Evolutionary conservation across 2,329 filamentous ascomycete species (phyloP), one percentile per base, ranked within the genome.

Genomic region (Xylariales sp.): DNA sequence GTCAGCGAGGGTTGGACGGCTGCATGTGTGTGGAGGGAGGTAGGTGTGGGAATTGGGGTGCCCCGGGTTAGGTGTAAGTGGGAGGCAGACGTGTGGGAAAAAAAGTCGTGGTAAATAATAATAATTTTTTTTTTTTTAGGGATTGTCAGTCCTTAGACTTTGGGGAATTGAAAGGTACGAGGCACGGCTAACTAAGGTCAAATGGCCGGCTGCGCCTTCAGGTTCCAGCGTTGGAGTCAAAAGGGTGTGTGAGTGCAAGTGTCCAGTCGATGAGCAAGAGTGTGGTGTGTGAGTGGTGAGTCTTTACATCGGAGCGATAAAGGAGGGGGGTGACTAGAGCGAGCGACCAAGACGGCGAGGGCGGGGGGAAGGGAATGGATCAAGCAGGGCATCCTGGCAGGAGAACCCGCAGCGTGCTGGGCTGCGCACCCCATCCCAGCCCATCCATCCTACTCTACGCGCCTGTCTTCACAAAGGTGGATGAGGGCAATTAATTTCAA

Each of bases 131-230:
- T 33, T 39, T 39, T 39, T 39, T 32, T 39, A n/a, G n/a, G n/a
- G n/a, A n/a, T n/a, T n/a, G n/a, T n/a, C 8, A 29, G 25, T 10
- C 15, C 14, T 17, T 24, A 18, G 7, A 15, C 7, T 7, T 38
- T 25, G 27, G 35, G 35, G 31, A 38, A 27, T 38, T 31, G 28
- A 12, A 12, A 25, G 15, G 11, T 14, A n/a, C 19, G 33, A 19
- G 28, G 19, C 23, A 20, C 31, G 11, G 21, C 29, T 18, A 39
- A 39, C 37, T 33, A 39, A 33, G 37, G 37, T 33, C 37, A 39
- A 39, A 24, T 39, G 37, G 29, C 37, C 30, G 37, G 14, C 37
- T 39, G 37, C 37, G 37, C 37, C 37, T 39, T 39, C 37, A 31
- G 27, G 28, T 30, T 29, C 35, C 33, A 21, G 21, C 15, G 27